Evolutionary conservation across 805 yeast species (phyloP), one percentile per base, ranked within the genome.

Genomic region (Myxozyma nipponensis): DNA sequence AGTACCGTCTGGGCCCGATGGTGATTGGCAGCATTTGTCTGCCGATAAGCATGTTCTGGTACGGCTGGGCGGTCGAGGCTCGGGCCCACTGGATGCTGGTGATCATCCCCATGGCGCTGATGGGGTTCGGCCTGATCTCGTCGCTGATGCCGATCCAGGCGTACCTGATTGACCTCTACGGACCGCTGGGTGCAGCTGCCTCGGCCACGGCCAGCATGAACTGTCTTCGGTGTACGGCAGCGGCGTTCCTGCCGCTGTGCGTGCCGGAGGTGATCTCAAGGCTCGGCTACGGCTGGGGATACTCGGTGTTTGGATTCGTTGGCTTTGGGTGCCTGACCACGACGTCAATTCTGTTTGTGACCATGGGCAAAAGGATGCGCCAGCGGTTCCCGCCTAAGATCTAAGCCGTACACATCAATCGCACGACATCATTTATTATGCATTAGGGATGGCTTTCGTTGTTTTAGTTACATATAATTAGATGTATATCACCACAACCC

Each of bases 1-100:
- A 78, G 62, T 75, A 68, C 60, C 67, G 80, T 53, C 66, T 78
- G 47, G 74, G 76, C 9, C 71, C 78, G 15, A 70, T 77, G 70
- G 76, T 77, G 69, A 51, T 72, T 37, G 83, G 83, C 13, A 69
- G 75, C 15, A 39, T 77, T 15, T 55, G 71, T 36, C 74, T 74
- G 39, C 71, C 77, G 2, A 61, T 67, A 21, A 79, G 81, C 10
- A 64, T 78, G 38, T 74, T 78, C 61, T 72, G 77, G 71, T 62
- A 54, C 34, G 58, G 58, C 41, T 54, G 58, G 58, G 50, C 44
- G 4, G 58, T 54, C 2, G 37, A 54, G 23, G 10, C 15, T 3
- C 52, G 47, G 7, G 49, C 45, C 17, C 47, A 28, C 34, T 54
- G 58, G 58, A 44, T 54, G 34, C 46, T 50, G 32, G 41, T 52